A percentile compares a stretch with the other conserved stretches of the same genome.
Evolutionary conservation across 106 monocot species (phyloP).

Genomic region (Dendrobium catenatum): DNA sequence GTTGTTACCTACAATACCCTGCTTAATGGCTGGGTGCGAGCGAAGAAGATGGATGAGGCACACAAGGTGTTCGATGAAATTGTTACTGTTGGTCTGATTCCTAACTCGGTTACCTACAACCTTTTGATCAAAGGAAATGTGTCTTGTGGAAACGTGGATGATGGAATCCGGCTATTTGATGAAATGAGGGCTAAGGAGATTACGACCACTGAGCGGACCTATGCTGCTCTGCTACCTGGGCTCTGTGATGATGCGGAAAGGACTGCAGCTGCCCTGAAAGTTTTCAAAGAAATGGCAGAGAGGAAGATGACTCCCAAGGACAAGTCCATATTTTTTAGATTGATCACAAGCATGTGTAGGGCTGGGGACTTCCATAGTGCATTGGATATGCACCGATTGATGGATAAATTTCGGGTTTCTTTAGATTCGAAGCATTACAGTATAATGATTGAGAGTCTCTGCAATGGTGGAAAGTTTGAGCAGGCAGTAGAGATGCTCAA

Average conservation of each 20-base stretch:
- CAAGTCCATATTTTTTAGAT: slow-evolving; percentile 51
- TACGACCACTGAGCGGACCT: slow-evolving; percentile 54
- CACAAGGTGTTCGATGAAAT: slow-evolving; percentile 50
- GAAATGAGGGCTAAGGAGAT: slow-evolving; percentile 63
- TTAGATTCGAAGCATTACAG: slow-evolving; percentile 50
- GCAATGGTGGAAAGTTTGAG: slow-evolving; percentile 40
- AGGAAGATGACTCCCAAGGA: slow-evolving; percentile 54
- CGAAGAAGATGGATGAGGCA: slow-evolving; percentile 41
- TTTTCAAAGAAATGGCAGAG: slow-evolving; percentile 74
- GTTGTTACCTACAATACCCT: slow-evolving; percentile 46
- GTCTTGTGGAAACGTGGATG: slow-evolving; percentile 32
- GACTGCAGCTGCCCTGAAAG: slow-evolving; percentile 41
- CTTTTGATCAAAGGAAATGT: slow-evolving; percentile 86
- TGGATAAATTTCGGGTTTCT: slow-evolving; percentile 33
- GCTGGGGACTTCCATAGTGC: slow-evolving; percentile 59
- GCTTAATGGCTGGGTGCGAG: slow-evolving; percentile 50
- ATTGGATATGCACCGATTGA: slow-evolving; percentile 40
- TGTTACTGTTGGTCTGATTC: slow-evolving; percentile 15
- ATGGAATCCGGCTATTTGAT: slow-evolving; percentile 48
- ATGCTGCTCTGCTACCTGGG: slow-evolving; percentile 69
- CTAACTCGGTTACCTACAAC: slow-evolving; percentile 73
- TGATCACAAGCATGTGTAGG: slow-evolving; percentile 52
- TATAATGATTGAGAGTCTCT: slow-evolving; percentile 60
- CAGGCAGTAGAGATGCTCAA: slow-evolving; percentile 51
- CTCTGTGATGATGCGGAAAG: slow-evolving; percentile 54